Evolutionary conservation across 2,329 filamentous ascomycete genomes (phyloP).

Genomic region (Venturia aucupariae): DNA sequence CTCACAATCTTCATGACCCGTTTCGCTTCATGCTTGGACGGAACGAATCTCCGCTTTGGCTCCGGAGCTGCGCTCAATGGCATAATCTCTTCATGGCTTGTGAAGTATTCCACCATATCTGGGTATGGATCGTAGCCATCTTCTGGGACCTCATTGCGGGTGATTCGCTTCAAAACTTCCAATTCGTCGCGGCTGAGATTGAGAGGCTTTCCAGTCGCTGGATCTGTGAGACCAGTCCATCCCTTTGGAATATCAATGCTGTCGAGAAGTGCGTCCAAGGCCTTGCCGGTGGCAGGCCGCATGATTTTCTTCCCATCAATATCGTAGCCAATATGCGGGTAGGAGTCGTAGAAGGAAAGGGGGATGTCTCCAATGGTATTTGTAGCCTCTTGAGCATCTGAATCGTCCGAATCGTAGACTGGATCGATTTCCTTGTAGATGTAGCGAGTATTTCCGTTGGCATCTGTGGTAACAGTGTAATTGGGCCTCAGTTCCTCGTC

Average conservation of each 20-base stretch:
- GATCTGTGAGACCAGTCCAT: slow-evolving; percentile 93
- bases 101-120: slow-evolving; percentile 89
- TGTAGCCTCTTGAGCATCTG: slow-evolving; percentile 64
- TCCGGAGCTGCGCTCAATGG: slow-evolving; percentile 89
- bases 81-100: slow-evolving; percentile 83
- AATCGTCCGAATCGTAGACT: slow-evolving; percentile 92
- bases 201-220: slow-evolving; percentile 84
- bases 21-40: slow-evolving; percentile 95
- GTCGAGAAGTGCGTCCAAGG: slow-evolving; percentile 84
- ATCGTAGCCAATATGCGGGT: slow-evolving; percentile 96
- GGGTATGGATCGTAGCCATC: slow-evolving; percentile 92
- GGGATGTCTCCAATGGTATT: slow-evolving; percentile 97
- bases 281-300: slow-evolving; percentile 87
- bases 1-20: slow-evolving; percentile 94
- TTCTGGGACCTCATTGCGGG: slow-evolving; percentile 77
- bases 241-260: slow-evolving; percentile 96
- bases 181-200: slow-evolving; percentile 81
- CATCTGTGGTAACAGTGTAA: slow-evolving; percentile 62
- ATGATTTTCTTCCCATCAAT: slow-evolving; percentile 98
- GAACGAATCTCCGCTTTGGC: slow-evolving; percentile 88
- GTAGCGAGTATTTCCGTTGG: slow-evolving; percentile 84
- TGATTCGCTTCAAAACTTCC: slow-evolving; percentile 77
- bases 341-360: slow-evolving; percentile 90
- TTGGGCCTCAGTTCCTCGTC: slow-evolving; percentile 34
- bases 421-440: slow-evolving; percentile 91